These are phyloP conservation scores for Cladosporium sp. DNA, from an alignment of 2,329 filamentous ascomycete genomes.

Conservation along the genomic window DNA sequence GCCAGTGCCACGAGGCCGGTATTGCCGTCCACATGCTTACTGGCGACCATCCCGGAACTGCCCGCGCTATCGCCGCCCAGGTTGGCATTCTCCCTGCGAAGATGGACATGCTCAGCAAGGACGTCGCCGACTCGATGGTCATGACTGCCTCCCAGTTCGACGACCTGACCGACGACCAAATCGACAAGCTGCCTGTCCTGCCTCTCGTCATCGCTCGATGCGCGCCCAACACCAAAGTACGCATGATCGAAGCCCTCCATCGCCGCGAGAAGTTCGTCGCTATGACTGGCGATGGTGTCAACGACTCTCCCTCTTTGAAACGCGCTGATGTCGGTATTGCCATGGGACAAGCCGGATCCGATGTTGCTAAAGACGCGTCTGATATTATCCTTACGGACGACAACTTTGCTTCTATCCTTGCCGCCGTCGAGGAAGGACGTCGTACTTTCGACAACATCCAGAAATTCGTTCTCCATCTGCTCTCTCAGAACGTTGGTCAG, in stretches of 20 bases:
- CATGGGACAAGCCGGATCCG: conserved; percentile 78
- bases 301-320: conserved; percentile 76
- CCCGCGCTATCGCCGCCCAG: conserved; percentile 69
- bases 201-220: conserved; percentile 80
- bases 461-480: conserved; percentile 82
- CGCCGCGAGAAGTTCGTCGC: conserved; percentile 70
- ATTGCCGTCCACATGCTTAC: conserved; percentile 81
- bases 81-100: conserved; percentile 65
- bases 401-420: conserved; percentile 81
- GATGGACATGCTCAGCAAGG: conserved; percentile 52
- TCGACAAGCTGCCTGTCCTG: conserved; percentile 66
- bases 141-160: conserved; percentile 59
- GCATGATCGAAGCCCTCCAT: conserved; percentile 84
- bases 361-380: conserved; percentile 77
- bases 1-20: conserved; percentile 63
- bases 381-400: conserved; percentile 83
- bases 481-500: conserved; percentile 91
- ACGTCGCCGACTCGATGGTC: conserved; percentile 62
- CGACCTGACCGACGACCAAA: conserved; percentile 65
- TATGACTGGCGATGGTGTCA: conserved; percentile 86
- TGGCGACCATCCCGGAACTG: conserved; percentile 73
- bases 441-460: conserved; percentile 87
- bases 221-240: conserved; percentile 77
- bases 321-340: conserved; percentile 80
- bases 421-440: conserved; percentile 74